Evolutionary conservation across 169 alveolate genomes (phyloP), one percentile per base, ranked within the genome.

Genomic region (Cryptosporidium sp.): DNA sequence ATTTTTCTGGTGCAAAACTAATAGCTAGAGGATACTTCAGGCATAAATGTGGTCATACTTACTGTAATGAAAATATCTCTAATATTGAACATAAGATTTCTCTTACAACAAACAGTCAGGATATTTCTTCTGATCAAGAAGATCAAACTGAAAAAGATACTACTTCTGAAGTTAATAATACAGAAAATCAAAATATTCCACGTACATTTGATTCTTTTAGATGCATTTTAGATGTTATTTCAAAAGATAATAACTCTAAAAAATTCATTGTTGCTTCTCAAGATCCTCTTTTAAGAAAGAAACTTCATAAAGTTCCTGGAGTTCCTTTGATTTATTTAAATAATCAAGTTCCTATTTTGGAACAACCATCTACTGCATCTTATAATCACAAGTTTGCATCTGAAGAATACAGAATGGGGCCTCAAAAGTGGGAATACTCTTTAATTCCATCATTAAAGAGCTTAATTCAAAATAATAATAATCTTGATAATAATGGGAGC

Each of bases 1-100:
- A 80, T 51, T 80, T 80, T 44, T 80, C 89, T n/a, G 89, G 89
- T 21, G 89, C 89, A 9, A 80, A 80, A 45, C 68, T 80, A 26
- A 44, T 65, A 16, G 89, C 89, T 12, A 80, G 75, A 42, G 89
- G 69, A 26, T 80, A 62, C 26, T 80, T 80, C 48, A 80, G 89
- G 39, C 75, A 80, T 65, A 80, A 80, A 62, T 80, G 89, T 51
- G 75, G 75, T 0, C 89, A 80, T 31, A 80, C 60, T 29, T 80
- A 39, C 33, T 42, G 56, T 45, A 39, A 42, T 21, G 89, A 80
- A 9, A 21, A 56, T 16, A 56, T 12, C 12, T 21, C 35, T n/a
- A 26, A n/a, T 26, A 56, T 8, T 56, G 67, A 26, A 26, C 35
- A 23, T 16, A 56, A 9, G 37, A 56, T n/a, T 26, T 56, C 67